phyloP scores from a whole-genome alignment of 768 basidiomycete genomes.

The Psilocybe cubensis region DNA sequence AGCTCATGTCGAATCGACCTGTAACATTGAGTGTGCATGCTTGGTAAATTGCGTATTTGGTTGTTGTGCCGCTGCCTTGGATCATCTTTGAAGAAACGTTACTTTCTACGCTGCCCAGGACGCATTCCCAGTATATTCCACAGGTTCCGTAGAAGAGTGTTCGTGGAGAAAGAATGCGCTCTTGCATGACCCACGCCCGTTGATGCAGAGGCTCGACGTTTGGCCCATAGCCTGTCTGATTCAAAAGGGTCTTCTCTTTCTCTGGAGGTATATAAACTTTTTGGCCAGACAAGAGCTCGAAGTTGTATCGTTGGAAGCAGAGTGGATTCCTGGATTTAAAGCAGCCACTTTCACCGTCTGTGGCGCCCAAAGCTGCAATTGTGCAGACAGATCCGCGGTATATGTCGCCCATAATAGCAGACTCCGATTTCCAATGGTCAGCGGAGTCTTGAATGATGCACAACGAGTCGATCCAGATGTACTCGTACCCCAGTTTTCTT shows the following conservation, averaged over 20 bases:
- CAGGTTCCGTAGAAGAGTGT: slow-evolving; percentile 8
- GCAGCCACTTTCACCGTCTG: slow-evolving; percentile 12
- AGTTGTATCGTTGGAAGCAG: slow-evolving; percentile 11
- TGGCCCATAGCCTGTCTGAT: slow-evolving; percentile 4
- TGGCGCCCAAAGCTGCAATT: slow-evolving; percentile 12
- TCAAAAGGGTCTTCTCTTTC: neutral
- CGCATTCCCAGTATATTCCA: slow-evolving; percentile 12
- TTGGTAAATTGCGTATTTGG: slow-evolving; percentile 8
- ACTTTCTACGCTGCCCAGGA: neutral
- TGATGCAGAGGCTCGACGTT: slow-evolving; percentile 11
- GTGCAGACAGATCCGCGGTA: slow-evolving; percentile 12
- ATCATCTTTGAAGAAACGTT: neutral
- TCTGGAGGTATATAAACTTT: slow-evolving; percentile 2
- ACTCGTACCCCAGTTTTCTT: slow-evolving; percentile 6
- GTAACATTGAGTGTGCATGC: slow-evolving; percentile 5
- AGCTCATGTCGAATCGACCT: slow-evolving; percentile 8
- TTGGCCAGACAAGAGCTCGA: neutral
- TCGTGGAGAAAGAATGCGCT: slow-evolving; percentile 12
- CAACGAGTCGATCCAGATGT: slow-evolving; percentile 16
- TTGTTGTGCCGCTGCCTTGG: neutral
- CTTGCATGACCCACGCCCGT: slow-evolving; percentile 15
- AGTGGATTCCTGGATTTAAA: slow-evolving; percentile 13
- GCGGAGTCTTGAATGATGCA: slow-evolving; percentile 16
- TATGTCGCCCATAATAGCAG: slow-evolving; percentile 16
- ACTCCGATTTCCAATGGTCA: slow-evolving; percentile 12